Evolutionary conservation across 768 basidiomycete genomes (phyloP), one percentile per base, ranked within the genome.

Genomic region (Russula compacta): DNA sequence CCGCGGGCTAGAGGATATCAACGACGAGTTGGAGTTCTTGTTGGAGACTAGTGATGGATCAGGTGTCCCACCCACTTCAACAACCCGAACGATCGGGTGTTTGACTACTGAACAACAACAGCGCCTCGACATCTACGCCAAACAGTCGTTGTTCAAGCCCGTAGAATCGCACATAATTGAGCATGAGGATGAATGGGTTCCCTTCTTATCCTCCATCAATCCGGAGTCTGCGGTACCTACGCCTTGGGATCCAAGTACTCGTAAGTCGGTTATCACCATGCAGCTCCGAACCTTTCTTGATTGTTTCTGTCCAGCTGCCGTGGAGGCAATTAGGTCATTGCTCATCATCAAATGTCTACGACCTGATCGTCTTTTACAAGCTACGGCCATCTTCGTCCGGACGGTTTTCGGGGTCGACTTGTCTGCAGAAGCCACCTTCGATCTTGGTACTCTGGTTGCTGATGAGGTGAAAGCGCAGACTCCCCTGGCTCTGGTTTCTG

Each of bases 21-120:
- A 76, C 2, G 91, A 95, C 19, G 95, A 95, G 69, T 71, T 95
- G 19, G 93, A 97, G 69, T 92, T 93, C 74, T 74, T 98, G n/a
- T 77, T 98, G 46, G 95, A 98, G 70, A 87, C 89, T 66, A 87
- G 89, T 6, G 88, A 92, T 51, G 81, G 81, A 19, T 76, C 83
- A 19, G 70, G 79, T n/a, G 66, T 71, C 59, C 68, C 78, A 24
- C 68, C 70, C 36, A 53, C 71, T 1, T 65, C 75, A 3, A 68
- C 73, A 19, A 75, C 75, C 36, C 70, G 77, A 56, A 68, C 74
- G 9, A 74, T 75, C 44, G 71, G 81, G 39, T 70, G 87, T 56
- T 73, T 95, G 53, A 79, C 84, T 4, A 60, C 82, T 10, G 89
- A 91, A 53, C 90, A 92, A 72, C 73, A 77, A 53, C 76, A 79